phyloP scores from a whole-genome alignment of 805 yeast species.

The Candida nitratophila region DNA sequence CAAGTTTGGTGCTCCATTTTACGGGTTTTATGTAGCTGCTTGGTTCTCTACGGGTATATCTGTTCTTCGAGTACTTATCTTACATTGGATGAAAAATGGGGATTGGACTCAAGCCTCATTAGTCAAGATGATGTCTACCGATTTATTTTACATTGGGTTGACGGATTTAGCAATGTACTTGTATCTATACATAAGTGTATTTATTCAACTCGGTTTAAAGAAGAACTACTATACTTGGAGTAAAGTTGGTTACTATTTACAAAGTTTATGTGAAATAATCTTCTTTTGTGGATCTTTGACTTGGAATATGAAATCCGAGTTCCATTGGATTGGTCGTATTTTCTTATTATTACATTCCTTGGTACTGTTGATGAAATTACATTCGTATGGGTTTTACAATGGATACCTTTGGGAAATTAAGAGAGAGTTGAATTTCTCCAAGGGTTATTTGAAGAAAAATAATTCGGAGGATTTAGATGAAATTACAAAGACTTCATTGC shows the following conservation, averaged over 20 bases:
- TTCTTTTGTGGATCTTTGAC: slow-evolving; percentile 48
- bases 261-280: slow-evolving; percentile 44
- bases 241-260: slow-evolving; percentile 54
- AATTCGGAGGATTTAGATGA: slow-evolving; percentile 24
- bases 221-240: slow-evolving; percentile 50
- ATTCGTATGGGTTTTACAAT: slow-evolving; percentile 85
- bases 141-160: slow-evolving; percentile 59
- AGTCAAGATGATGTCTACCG: slow-evolving; percentile 48
- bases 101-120: slow-evolving; percentile 45
- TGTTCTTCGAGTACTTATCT: slow-evolving; percentile 45
- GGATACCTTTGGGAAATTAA: slow-evolving; percentile 75
- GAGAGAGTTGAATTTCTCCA: slow-evolving; percentile 47
- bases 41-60: slow-evolving; percentile 64
- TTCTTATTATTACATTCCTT: slow-evolving; percentile 78
- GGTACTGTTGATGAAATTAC: slow-evolving; percentile 91
- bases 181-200: slow-evolving; percentile 51
- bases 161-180: slow-evolving; percentile 75
- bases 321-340: slow-evolving; percentile 88
- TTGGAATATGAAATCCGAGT: slow-evolving; percentile 48
- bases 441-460: slow-evolving; percentile 33
- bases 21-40: slow-evolving; percentile 74
- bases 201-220: slow-evolving; percentile 50
- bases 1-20: slow-evolving; percentile 44
- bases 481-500: slow-evolving; percentile 26
- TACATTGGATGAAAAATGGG: slow-evolving; percentile 43